phyloP scores from a whole-genome alignment of 2,329 filamentous ascomycete species.

The Neopestalotiopsis rosae region DNA sequence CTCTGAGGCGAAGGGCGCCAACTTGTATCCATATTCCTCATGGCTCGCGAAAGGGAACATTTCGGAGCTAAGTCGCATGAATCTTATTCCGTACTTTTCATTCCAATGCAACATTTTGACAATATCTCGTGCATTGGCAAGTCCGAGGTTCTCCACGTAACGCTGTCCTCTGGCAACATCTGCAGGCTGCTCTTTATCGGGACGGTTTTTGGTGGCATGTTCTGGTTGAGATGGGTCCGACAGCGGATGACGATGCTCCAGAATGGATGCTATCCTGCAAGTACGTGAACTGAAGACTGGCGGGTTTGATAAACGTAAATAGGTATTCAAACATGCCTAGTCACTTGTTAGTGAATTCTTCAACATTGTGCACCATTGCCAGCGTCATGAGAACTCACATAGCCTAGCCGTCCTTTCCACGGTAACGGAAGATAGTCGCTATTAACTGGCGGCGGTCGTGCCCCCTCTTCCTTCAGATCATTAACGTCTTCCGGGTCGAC shows the following conservation, averaged over 20 bases:
- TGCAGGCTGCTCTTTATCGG: slow-evolving; percentile 73
- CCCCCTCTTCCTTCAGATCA: slow-evolving; percentile 35
- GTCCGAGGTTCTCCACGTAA: slow-evolving; percentile 77
- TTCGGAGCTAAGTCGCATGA: slow-evolving; percentile 89
- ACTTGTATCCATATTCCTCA: slow-evolving; percentile 81
- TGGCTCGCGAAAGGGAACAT: slow-evolving; percentile 98
- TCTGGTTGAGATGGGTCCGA: slow-evolving; percentile 76
- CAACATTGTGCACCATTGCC: slow-evolving; percentile 7
- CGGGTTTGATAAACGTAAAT: slow-evolving; percentile 79
- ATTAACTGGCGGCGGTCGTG: slow-evolving; percentile 77
- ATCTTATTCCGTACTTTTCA: slow-evolving; percentile 87
- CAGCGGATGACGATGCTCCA: slow-evolving; percentile 86
- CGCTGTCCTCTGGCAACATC: slow-evolving; percentile 69
- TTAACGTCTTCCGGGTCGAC: slow-evolving; percentile 28
- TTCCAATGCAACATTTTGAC: slow-evolving; percentile 91
- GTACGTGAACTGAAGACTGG: slow-evolving; percentile 91
- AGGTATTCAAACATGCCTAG: slow-evolving; percentile 89
- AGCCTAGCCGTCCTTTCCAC: slow-evolving; percentile 89
- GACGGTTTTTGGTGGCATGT: slow-evolving; percentile 84
- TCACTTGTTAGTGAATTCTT: slow-evolving; percentile 19
- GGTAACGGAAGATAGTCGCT: slow-evolving; percentile 84
- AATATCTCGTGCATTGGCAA: slow-evolving; percentile 84
- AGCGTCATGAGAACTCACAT: slow-evolving; percentile 60
- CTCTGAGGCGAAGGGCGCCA: slow-evolving; percentile 82
- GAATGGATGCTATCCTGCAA: slow-evolving; percentile 86